Conservation (phyloP, 306 rosid species). For the Prunus persica region DNA sequence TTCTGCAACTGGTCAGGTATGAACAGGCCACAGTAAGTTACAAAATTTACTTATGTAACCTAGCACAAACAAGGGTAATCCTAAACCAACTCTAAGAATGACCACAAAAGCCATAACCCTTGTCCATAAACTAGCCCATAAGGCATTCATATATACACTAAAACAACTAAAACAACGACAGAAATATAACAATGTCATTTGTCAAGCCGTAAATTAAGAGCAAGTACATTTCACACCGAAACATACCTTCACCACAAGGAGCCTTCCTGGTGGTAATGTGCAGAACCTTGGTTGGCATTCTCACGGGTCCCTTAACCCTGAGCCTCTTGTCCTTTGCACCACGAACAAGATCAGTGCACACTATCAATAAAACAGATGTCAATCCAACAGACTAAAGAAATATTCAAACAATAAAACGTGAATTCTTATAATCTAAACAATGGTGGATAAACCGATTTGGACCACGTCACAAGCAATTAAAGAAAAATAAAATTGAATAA, state of each 20-base stretch:
- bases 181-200: no score
- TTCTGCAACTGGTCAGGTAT: no score
- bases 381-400: neutral
- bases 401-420: neutral
- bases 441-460: neutral
- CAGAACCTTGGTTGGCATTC: conserved; percentile 91
- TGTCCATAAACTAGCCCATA: no score
- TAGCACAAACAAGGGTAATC: neutral
- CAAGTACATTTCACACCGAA: neutral
- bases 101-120: no score
- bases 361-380: conserved; percentile 22
- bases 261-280: conserved; percentile 82
- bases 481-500: neutral
- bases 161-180: no score
- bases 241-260: conserved; percentile 83
- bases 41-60: neutral
- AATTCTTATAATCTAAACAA: neutral
- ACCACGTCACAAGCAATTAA: neutral
- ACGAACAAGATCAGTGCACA: conserved; percentile 77
- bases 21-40: no score
- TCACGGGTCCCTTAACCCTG: conserved; percentile 89
- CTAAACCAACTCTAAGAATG: no score
- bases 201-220: no score
- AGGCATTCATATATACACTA: no score
- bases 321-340: conserved; percentile 86